Evolutionary conservation across 2,329 filamentous ascomycete species (phyloP), one percentile per base, ranked within the genome.

Genomic region (Colletotrichum lupini): DNA sequence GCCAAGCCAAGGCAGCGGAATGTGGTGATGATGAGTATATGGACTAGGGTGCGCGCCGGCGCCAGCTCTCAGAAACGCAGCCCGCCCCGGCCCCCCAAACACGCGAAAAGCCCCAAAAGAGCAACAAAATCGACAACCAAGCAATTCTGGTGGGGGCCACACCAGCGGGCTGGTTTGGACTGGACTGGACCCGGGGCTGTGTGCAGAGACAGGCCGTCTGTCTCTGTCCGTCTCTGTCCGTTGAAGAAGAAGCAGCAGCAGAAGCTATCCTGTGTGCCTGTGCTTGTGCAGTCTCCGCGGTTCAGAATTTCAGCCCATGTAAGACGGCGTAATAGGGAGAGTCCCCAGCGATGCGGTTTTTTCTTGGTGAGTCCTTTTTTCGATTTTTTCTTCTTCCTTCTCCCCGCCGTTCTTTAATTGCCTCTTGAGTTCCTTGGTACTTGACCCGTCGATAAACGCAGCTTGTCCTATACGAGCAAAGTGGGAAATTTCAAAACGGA

Each of bases 141-240:
- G 66, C n/a, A 35, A 30, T 35, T 42, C 28, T 11, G 57, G 35
- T 28, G 22, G 57, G 58, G 56, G 24, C n/a, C n/a, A 53, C 57
- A 42, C 30, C 32, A 32, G 9, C 16, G 30, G 66, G 46, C 66
- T 42, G 56, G 65, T 53, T 53, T 67, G 46, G 32, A 68, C 32
- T 52, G 57, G 58, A 52, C 49, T 68, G 24, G 58, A 56, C 32
- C 46, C 12, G 66, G 49, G 66, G 66, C 66, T 61, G 57, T 61
- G 66, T 61, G 46, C 35, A 42, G 35, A 42, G 35, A 16, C 35
- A 42, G 35, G 35, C 35, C 35, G 35, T 35, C 64, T 16, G 32
- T 32, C 35, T 49, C 37, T 59, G 19, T 55, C 24, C 42, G 52
- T 66, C 7, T 26, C 42, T 19, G 12, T 60, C 35, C 35, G 49